These are phyloP conservation scores for Dimocarpus longan DNA, from an alignment of 345 rosid species.

Conservation along the genomic window DNA sequence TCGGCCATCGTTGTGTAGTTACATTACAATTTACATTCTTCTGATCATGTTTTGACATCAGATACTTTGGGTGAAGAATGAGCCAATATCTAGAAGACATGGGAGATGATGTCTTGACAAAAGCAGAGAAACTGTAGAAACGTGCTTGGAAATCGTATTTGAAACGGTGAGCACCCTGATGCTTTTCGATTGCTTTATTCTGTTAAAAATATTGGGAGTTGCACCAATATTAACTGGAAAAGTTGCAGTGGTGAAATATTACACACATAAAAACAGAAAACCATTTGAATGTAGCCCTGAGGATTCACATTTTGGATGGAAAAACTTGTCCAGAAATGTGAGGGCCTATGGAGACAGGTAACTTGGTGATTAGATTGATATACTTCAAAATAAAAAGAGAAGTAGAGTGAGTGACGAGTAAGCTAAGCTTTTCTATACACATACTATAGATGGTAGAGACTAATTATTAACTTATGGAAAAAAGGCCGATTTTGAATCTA, in stretches of 20 bases:
- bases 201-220: not conserved
- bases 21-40: not conserved
- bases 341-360: not conserved
- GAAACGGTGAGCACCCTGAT: slow-evolving; percentile 35
- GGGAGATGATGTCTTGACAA: slow-evolving; percentile 63
- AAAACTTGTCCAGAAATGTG: not conserved
- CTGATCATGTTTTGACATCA: not conserved
- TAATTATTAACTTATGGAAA: too few species aligned
- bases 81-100: slow-evolving; percentile 86
- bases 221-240: not conserved
- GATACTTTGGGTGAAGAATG: slow-evolving; percentile 50
- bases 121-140: slow-evolving; percentile 65
- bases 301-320: not conserved
- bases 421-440: not conserved
- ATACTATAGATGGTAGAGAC: too few species aligned
- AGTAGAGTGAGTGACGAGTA: too few species aligned
- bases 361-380: not conserved
- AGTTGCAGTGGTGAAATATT: not conserved
- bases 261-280: not conserved
- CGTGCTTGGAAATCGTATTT: slow-evolving; percentile 79
- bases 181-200: not conserved
- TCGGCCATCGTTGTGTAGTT: not conserved
- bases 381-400: not conserved
- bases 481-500: too few species aligned
- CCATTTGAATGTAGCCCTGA: not conserved